Evolutionary conservation across 352 stramenopile genomes (phyloP).

Genomic region (Phytophthora sojae): DNA sequence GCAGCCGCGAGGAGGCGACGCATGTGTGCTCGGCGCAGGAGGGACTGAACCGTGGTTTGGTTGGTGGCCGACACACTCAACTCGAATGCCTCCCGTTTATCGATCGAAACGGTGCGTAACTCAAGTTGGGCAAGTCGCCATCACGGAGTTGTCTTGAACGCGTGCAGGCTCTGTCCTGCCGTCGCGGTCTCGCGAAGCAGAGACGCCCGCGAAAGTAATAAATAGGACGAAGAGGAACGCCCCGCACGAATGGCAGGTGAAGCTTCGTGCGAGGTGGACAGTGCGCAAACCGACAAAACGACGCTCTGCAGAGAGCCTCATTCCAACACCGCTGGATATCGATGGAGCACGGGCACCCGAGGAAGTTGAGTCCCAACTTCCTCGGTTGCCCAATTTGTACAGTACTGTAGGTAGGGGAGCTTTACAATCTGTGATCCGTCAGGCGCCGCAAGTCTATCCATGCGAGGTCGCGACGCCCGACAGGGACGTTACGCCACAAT

Average conservation of each 20-base stretch:
- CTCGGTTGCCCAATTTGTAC: too few relatives aligned
- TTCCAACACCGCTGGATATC: neutral
- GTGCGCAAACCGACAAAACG: conserved; percentile 10
- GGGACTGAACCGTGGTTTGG: neutral
- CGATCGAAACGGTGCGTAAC: neutral
- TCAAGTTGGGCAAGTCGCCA: conserved; percentile 14
- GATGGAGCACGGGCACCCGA: neutral
- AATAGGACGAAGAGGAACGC: conserved; percentile 28
- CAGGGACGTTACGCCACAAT: conserved; percentile 22
- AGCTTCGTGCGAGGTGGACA: conserved; percentile 6
- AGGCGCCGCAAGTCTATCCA: conserved; percentile 35
- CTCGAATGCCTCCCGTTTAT: neutral
- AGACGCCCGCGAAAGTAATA: conserved; percentile 17
- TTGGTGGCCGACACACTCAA: neutral
- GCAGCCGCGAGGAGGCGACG: conserved; percentile 2
- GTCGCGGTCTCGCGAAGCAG: conserved; percentile 18
- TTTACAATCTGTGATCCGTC: conserved; percentile 33
- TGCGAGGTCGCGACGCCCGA: conserved; percentile 24
- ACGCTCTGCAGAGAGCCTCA: conserved; percentile 1
- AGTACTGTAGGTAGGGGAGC: neutral
- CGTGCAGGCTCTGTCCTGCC: conserved; percentile 12
- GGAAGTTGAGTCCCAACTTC: neutral
- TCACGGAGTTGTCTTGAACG: conserved; percentile 32
- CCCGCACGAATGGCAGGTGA: conserved; percentile 14
- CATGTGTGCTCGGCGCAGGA: neutral